A percentile compares a stretch with the other conserved stretches of the same genome.
phyloP scores from a whole-genome alignment of 2,329 filamentous ascomycete genomes.

The Aspergillus clavatus region DNA sequence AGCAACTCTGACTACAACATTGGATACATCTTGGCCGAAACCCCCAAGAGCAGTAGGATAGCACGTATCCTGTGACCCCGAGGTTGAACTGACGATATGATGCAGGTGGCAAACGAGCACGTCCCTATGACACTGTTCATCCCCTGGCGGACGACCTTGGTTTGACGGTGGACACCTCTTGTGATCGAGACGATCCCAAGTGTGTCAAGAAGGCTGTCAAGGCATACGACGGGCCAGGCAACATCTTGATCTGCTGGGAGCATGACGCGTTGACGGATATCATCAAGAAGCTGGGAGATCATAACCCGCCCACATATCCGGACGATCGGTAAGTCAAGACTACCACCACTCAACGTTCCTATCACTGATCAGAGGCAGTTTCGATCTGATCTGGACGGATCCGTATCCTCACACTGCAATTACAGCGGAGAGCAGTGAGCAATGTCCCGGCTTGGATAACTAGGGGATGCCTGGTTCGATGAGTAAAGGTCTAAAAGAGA shows the following conservation, averaged over 20 bases:
- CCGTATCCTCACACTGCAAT: constrained; percentile 48
- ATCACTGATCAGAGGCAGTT: constrained; percentile 29
- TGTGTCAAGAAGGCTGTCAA: constrained; percentile 52
- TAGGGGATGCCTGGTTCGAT: too few species aligned
- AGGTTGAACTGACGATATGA: constrained; percentile 11
- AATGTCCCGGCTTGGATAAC: constrained; percentile 51
- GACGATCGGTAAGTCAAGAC: constrained; percentile 37
- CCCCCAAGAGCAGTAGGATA: constrained; percentile 41
- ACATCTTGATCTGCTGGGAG: constrained; percentile 61
- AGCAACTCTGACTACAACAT: constrained; percentile 51
- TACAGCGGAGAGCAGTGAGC: constrained; percentile 45
- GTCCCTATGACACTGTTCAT: constrained; percentile 54
- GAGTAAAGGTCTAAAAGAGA: too few species aligned
- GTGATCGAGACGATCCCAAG: constrained; percentile 51
- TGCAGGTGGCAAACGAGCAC: constrained; percentile 47
- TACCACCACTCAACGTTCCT: neutral
- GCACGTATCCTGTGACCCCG: neutral
- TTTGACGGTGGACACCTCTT: constrained; percentile 52
- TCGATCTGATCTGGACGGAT: constrained; percentile 56
- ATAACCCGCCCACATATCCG: constrained; percentile 49
- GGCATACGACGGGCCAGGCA: constrained; percentile 47
- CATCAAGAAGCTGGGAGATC: constrained; percentile 48
- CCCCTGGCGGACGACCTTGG: constrained; percentile 55
- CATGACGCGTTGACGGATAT: constrained; percentile 52
- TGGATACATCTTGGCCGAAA: constrained; percentile 55